phyloP scores from a whole-genome alignment of 1,139 yeast species.

The Taphrina populina region DNA sequence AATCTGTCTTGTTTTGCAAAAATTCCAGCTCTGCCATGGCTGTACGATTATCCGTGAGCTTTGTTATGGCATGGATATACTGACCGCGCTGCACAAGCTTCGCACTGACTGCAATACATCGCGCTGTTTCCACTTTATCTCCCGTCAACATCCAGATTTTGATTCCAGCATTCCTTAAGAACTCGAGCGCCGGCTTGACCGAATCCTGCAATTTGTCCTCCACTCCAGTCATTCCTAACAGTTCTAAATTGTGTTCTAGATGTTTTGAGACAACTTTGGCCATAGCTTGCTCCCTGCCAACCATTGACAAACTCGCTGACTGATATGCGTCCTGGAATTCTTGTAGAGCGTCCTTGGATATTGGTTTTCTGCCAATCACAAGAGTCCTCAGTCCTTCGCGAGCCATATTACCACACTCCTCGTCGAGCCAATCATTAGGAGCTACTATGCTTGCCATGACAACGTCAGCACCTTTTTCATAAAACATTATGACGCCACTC shows the following conservation, averaged over 20 bases:
- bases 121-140: conserved; percentile 96
- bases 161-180: conserved; percentile 91
- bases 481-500: conserved; percentile 73
- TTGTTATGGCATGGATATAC: conserved; percentile 81
- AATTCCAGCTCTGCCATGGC: conserved; percentile 77
- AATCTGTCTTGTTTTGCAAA: conserved; percentile 59
- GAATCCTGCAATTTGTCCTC: conserved; percentile 91
- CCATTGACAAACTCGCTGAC: conserved; percentile 75
- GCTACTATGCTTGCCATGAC: conserved; percentile 87
- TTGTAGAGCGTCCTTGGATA: conserved; percentile 56
- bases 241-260: conserved; percentile 79
- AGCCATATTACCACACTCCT: conserved; percentile 96
- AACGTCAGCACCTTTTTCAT: conserved; percentile 94
- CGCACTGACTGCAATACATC: conserved; percentile 93
- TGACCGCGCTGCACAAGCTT: conserved; percentile 91
- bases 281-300: conserved; percentile 71
- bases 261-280: conserved; percentile 64
- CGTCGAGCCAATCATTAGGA: conserved; percentile 92
- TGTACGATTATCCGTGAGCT: conserved; percentile 52
- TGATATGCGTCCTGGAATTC: conserved; percentile 65
- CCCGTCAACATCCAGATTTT: conserved; percentile 99
- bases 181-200: conserved; percentile 87
- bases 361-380: conserved; percentile 79
- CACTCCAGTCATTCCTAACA: conserved; percentile 92
- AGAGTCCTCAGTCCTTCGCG: conserved; percentile 95